These are phyloP conservation scores for Ganoderma lucidum DNA, from an alignment of 1,284 basidiomycete genomes.

Conservation along the genomic window DNA sequence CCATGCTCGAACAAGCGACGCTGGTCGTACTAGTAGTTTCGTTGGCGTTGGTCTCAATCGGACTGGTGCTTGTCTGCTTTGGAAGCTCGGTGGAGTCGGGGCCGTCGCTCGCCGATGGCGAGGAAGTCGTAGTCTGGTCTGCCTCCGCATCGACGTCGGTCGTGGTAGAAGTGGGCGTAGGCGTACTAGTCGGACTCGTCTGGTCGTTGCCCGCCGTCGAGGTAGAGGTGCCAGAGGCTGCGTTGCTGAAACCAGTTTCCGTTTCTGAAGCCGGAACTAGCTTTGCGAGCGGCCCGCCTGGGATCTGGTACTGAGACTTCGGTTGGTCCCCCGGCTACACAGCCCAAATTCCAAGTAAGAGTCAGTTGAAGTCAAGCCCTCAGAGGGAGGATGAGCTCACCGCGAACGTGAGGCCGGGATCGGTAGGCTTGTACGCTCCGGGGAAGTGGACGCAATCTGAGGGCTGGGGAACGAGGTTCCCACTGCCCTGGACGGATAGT, in stretches of 20 bases:
- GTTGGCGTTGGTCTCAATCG: not conserved
- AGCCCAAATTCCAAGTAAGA: not conserved
- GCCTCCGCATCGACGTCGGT: not conserved
- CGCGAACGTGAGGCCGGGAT: not conserved
- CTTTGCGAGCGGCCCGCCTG: not conserved
- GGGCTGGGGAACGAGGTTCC: not conserved
- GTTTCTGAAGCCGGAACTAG: not conserved
- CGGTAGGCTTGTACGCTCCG: constrained; percentile 1
- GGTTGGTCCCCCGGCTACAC: not conserved
- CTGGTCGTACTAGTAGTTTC: not conserved
- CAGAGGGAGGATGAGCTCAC: not conserved
- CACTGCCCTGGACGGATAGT: not conserved
- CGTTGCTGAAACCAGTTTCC: not conserved
- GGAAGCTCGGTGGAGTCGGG: too few species aligned
- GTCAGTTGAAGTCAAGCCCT: not conserved
- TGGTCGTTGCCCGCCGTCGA: not conserved
- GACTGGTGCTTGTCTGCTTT: not conserved
- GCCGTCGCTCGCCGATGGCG: too few species aligned
- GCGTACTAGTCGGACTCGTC: not conserved
- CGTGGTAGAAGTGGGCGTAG: not conserved
- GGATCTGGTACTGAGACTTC: not conserved
- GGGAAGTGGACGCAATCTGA: constrained; percentile 4
- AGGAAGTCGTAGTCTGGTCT: too few species aligned
- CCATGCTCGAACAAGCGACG: not conserved
- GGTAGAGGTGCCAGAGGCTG: not conserved